Conservation (phyloP, 495 filamentous ascomycete species). For the Trichoderma asperelloides region DNA sequence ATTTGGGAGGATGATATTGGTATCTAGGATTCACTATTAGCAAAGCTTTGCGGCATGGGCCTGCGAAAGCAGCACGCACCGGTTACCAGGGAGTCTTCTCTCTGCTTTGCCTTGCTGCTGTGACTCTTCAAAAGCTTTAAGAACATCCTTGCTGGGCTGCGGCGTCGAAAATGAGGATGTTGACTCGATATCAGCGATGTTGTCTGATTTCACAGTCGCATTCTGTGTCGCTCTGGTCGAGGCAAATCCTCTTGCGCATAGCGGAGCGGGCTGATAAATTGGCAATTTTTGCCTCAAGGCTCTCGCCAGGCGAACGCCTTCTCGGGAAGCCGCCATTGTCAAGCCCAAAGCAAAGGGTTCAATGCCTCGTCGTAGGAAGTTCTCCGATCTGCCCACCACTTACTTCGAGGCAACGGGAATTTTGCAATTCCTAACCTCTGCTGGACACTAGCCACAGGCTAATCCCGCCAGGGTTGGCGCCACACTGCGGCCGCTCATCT, state of each 20-base stretch:
- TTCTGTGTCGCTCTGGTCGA: not conserved
- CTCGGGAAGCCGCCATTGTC: not conserved
- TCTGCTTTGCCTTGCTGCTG: conserved; percentile 32
- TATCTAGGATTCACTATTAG: conserved; percentile 48
- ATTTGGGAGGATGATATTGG: conserved; percentile 85
- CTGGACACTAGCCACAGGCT: not conserved
- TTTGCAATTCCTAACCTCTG: not conserved
- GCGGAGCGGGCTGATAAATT: not conserved
- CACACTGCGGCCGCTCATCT: not conserved
- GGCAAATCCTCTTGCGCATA: conserved; percentile 3
- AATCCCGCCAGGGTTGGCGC: not conserved
- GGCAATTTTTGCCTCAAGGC: not conserved
- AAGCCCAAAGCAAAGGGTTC: not conserved
- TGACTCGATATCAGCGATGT: not conserved
- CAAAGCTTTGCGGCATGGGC: not conserved
- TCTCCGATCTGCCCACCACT: conserved; percentile 5
- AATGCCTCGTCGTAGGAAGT: not conserved
- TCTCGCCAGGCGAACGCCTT: conserved; percentile 1
- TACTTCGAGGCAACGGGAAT: conserved; percentile 1
- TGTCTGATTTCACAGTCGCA: not conserved
- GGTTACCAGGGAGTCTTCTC: conserved; percentile 33
- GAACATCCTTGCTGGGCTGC: not conserved
- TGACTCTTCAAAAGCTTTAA: not conserved
- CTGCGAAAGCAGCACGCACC: conserved; percentile 36
- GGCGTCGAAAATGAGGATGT: conserved; percentile 2